Base-by-base conservation (phyloP, 2,329 filamentous ascomycete genomes). In the Colletotrichum sublineola region DNA sequence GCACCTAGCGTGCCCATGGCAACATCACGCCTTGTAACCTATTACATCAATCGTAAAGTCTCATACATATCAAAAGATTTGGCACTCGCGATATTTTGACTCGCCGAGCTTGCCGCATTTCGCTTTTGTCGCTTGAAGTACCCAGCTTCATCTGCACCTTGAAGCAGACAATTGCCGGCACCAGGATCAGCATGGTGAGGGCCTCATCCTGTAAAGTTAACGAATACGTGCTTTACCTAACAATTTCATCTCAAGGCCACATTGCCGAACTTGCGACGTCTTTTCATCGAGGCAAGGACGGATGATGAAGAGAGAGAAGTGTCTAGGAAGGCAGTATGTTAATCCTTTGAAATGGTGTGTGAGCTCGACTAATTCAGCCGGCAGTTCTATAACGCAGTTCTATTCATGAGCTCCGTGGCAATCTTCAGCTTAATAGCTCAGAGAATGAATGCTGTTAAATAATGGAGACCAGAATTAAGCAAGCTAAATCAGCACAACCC, bases 391-490 rank as follows among this genome's bases (percentile, higher is more conserved):
- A 98, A 99, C 79, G 90, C 97, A 0, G 95, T 98, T 1, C 86
- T 98, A 2, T 99, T 98, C 84, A 96, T 99, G 87, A 96, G 95
- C 33, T 98, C 96, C 0, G 93, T 99, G 33, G 95, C 96, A 9
- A 91, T 97, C 73, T 98, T 98, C 85, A 97, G 96, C 80, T 85
- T 99, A 73, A 91, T 96, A 73, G 96, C 96, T 38, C 96, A 99
- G 79, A 92, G 93, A 76, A 93, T 98, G 88, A 90, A 91, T 74
- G 87, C 87, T 36, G 78, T 75, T 8, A 83, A 71, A 79, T 58
- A 55, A 71, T 3, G 31, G 4, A 11, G 24, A 18, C 3, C n/a
- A 5, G 38, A 36, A 5, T 5, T 15, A 40, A 11, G 29, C 18
- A 29, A n/a, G 20, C 44, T 44, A 5, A 57, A 31, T 44, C 3